Evolutionary conservation across 768 basidiomycete genomes (phyloP).

Genomic region (Suillus plorans): DNA sequence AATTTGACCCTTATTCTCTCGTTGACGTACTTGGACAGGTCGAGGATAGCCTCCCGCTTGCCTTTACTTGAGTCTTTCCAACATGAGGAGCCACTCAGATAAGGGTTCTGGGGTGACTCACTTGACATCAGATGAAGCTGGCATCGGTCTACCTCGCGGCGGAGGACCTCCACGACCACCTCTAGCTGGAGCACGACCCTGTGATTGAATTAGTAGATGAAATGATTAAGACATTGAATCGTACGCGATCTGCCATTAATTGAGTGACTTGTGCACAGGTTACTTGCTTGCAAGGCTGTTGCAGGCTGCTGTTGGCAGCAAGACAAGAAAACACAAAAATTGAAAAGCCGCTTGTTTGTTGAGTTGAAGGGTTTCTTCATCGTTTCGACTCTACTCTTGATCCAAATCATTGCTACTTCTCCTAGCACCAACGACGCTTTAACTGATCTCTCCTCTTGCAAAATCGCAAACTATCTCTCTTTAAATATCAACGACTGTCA

Average conservation of each 20-base stretch:
- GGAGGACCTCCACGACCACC: constrained; percentile 44
- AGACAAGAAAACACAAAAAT: constrained; percentile 14
- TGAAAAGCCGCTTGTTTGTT: constrained; percentile 33
- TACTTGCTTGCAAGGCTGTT: constrained; percentile 3
- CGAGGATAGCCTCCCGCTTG: constrained; percentile 91
- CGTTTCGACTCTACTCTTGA: not conserved
- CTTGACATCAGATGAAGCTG: constrained; percentile 23
- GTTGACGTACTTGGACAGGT: constrained; percentile 92
- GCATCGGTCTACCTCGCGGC: constrained; percentile 18
- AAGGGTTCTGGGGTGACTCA: constrained; percentile 16
- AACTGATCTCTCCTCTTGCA: constrained; percentile 3
- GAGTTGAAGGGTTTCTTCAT: constrained; percentile 4
- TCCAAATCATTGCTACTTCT: not conserved
- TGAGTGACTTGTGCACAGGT: not conserved
- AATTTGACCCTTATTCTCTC: constrained; percentile 94
- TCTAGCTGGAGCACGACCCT: constrained; percentile 62
- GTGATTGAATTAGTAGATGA: constrained; percentile 20
- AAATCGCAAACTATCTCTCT: constrained; percentile 15
- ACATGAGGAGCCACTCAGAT: constrained; percentile 16
- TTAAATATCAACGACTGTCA: constrained; percentile 23
- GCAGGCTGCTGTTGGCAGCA: constrained; percentile 1
- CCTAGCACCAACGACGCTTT: not conserved
- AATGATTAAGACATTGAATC: not conserved
- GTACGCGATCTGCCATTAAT: constrained; percentile 32
- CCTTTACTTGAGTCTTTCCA: constrained; percentile 35